Evolutionary conservation across 2,329 filamentous ascomycete species (phyloP).

Genomic region (Passalora sequoiae): DNA sequence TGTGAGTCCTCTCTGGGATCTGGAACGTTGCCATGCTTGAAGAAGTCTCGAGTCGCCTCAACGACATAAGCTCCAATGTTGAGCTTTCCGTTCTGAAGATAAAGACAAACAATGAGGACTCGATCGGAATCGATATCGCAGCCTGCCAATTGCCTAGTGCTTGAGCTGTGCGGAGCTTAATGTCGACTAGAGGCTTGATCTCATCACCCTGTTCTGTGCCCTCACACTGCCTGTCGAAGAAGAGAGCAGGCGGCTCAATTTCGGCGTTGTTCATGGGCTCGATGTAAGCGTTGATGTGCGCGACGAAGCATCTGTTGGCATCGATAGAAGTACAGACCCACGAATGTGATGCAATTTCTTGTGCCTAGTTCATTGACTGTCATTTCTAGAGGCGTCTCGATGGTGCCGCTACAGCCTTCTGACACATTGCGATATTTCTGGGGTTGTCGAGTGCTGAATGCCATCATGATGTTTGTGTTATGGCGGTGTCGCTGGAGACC

Average conservation of each 20-base stretch:
- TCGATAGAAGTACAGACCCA: conserved; percentile 9
- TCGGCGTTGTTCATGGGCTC: background rate
- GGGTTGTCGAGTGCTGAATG: too few species aligned
- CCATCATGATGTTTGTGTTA: too few species aligned
- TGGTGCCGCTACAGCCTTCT: too few species aligned
- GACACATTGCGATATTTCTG: too few species aligned
- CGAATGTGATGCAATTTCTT: conserved; percentile 4
- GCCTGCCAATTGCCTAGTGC: too few species aligned
- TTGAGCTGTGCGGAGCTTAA: too few species aligned
- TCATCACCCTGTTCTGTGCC: background rate
- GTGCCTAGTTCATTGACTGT: conserved; percentile 7
- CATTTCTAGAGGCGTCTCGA: too few species aligned
- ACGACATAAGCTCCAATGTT: background rate
- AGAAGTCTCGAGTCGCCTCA: background rate
- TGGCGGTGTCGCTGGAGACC: too few species aligned
- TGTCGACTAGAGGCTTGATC: background rate
- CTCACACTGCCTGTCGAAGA: background rate
- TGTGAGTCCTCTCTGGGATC: too few species aligned
- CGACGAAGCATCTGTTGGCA: conserved; percentile 1
- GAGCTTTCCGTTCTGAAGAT: background rate
- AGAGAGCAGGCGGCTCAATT: too few species aligned
- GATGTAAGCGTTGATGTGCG: conserved; percentile 10
- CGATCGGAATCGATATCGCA: background rate
- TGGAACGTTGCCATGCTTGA: too few species aligned
- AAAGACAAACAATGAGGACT: background rate